Base-by-base conservation (phyloP, 2,329 filamentous ascomycete species). In the Colletotrichum orbiculare region DNA sequence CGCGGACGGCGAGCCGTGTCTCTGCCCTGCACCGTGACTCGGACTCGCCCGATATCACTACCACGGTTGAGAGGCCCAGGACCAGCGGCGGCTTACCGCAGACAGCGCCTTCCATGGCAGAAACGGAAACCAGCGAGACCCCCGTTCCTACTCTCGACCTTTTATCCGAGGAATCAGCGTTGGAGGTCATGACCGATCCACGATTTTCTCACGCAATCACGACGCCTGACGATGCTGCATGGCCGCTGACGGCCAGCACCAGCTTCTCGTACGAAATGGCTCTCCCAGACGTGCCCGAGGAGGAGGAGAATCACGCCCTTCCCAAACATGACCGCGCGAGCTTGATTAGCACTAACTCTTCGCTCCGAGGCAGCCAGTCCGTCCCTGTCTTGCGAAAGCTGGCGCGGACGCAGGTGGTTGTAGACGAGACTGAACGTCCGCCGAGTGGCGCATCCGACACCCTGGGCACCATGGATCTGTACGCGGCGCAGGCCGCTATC, bases 281-380 rank as follows among this genome's bases (percentile, higher is more conserved):
- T 17, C 76, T 90, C 15, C 81, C 87, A 6, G 84, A 89, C 69
- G 87, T 90, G 4, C 85, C 87, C 1, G 87, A 90, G 71, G 87
- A 90, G 70, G 87, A 90, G 39, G 87, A 89, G 68, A 79, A 81
- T 62, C 73, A 75, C 49, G 74, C 72, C 54, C 71, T 72, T 38
- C 70, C 70, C 34, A 78, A 74, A 60, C 78, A 73, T 55, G 81
- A 81, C 34, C 80, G 77, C 33, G 73, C 76, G 46, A 87, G 81
- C 72, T 67, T 83, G 17, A 71, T 77, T 13, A 85, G 83, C 73
- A 85, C 77, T 63, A 75, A 74, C 45, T 83, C 84, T 4, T 87
- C 85, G 0, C 79, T 88, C 10, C 78, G 85, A 53, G 83, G 79
- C 17, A 87, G 84, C 68, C 77, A 85, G 48, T 89, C 86, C 0